Conservation (phyloP, 2,329 filamentous ascomycete genomes). For the Diaporthe ampelina region DNA sequence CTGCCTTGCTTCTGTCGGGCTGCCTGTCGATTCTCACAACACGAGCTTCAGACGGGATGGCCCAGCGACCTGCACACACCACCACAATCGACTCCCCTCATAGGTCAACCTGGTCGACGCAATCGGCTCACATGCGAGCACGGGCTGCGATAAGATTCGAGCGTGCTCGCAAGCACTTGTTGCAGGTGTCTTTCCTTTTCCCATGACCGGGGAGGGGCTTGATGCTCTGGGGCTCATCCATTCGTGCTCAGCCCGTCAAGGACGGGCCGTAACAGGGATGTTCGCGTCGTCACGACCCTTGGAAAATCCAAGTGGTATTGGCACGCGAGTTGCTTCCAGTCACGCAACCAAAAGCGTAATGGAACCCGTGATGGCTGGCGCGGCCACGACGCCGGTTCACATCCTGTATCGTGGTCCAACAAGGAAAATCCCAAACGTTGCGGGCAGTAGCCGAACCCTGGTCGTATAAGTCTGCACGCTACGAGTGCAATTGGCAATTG, state of each 20-base stretch:
- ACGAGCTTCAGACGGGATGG: not conserved
- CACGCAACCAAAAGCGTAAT: slow-evolving; percentile 5
- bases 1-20: slow-evolving; percentile 9
- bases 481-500: too few relatives aligned
- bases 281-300: slow-evolving; percentile 14
- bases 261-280: slow-evolving; percentile 18
- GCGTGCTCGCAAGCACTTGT: not conserved
- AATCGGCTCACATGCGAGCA: not conserved
- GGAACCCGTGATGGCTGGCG: slow-evolving; percentile 3
- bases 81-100: not conserved
- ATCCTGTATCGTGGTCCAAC: not conserved
- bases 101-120: not conserved
- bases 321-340: slow-evolving; percentile 5
- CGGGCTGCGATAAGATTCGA: not conserved
- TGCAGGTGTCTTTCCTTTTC: not conserved
- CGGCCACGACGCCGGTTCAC: not conserved
- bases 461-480: not conserved
- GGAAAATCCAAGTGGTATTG: not conserved
- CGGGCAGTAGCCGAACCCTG: not conserved
- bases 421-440: not conserved
- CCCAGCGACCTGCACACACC: not conserved
- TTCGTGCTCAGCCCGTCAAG: slow-evolving; percentile 18
- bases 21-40: slow-evolving; percentile 6
- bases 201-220: slow-evolving; percentile 6
- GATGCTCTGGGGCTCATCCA: not conserved